phyloP scores from a whole-genome alignment of 441 rosid species.

The Pelargonium myrrhifolium region DNA sequence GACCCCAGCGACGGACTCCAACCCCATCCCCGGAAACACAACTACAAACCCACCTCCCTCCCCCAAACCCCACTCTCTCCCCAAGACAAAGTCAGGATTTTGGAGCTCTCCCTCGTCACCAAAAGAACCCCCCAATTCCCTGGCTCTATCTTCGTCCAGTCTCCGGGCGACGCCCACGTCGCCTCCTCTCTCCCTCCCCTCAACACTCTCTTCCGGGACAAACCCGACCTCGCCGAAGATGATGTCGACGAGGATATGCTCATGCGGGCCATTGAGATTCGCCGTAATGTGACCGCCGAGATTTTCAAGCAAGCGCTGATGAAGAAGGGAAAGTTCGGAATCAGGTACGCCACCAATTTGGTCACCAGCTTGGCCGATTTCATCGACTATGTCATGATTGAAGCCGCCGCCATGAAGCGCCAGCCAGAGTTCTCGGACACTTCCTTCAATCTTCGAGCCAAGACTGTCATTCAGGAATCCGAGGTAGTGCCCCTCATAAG shows the following conservation, averaged over 20 bases:
- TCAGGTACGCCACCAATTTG: conserved; percentile 66
- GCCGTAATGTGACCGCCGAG: conserved; percentile 67
- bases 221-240: conserved; percentile 15
- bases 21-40: conserved; percentile 8
- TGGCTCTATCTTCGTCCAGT: conserved; percentile 52
- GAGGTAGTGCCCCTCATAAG: conserved; percentile 69
- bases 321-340: conserved; percentile 71
- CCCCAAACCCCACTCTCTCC: conserved; percentile 22
- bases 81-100: conserved; percentile 40
- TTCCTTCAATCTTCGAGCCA: conserved; percentile 53
- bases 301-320: conserved; percentile 47
- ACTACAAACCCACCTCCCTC: conserved; percentile 8
- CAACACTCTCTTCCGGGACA: conserved; percentile 25
- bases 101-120: conserved; percentile 53
- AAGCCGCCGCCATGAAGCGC: conserved; percentile 71
- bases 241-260: conserved; percentile 53
- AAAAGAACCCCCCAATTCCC: conserved; percentile 69
- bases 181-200: conserved; percentile 37
- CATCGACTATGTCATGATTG: conserved; percentile 64
- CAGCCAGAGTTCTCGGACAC: conserved; percentile 40
- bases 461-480: conserved; percentile 47
- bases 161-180: conserved; percentile 27
- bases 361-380: conserved; percentile 43
- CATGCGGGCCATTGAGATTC: conserved; percentile 53
- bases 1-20: neutral